Evolutionary conservation across 2,329 filamentous ascomycete genomes (phyloP), one percentile per base, ranked within the genome.

Genomic region (Alternaria sp.): DNA sequence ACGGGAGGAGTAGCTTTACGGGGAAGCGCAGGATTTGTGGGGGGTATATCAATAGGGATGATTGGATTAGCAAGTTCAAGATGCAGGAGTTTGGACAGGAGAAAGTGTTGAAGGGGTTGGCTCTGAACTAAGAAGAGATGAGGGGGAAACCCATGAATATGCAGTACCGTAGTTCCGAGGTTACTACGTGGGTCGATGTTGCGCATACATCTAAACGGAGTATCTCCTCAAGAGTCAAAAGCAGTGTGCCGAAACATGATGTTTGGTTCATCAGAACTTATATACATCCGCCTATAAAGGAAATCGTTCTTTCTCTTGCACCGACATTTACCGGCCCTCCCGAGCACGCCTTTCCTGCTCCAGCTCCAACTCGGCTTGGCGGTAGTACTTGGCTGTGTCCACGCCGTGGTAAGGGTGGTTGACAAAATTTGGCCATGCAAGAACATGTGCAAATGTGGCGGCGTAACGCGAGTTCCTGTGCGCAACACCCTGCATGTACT

Each of bases 391-490:
- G 66, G 94, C 93, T 31, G 95, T 99, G 78, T 99, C 95, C 58
- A 99, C 91, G 69, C 95, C 95, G 78, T 99, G 95, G 86, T 76
- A 75, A 24, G 65, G 73, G 81, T 99, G 95, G 81, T 99, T 98
- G 74, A 97, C 94, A 81, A 99, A 90, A 84, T 99, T 99, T 82
- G 97, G 94, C 95, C 93, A 98, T 37, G 94, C 93, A 56, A 99
- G 82, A 54, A 94, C 87, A 75, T 93, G 90, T 66, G 91, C 82
- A 79, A 94, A 95, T 31, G 95, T 83, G 39, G 90, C 90, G 36
- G 91, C 89, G 83, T 97, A 98, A 75, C 95, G 86, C 73, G 93
- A 97, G 83, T 99, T 96, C 70, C 95, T 85, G 59, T 92, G 88
- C 51, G 95, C 93, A 37, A 97, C 90, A 60, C 94, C 95, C 81